These are phyloP conservation scores for Penicillium verhagenii DNA, from an alignment of 495 filamentous ascomycete genomes.

Conservation along the genomic window DNA sequence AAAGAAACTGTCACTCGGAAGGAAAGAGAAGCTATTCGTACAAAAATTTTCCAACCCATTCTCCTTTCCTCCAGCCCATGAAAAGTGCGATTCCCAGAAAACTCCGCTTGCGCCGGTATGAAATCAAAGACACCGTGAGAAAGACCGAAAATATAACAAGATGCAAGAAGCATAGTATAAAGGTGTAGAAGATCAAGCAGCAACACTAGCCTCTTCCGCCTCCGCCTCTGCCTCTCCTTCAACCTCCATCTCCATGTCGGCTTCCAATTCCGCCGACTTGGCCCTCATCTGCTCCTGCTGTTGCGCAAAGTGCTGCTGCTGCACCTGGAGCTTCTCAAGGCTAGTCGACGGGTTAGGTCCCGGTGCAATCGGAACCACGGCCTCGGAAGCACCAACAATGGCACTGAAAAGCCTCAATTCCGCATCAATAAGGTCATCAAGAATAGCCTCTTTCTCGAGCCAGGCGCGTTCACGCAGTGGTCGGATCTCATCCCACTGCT, in stretches of 20 bases:
- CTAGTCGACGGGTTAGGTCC: slow-evolving; percentile 20
- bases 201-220: slow-evolving; percentile 1
- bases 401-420: slow-evolving; percentile 48
- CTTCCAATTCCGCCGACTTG: slow-evolving; percentile 14
- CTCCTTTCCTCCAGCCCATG: background rate
- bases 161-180: background rate
- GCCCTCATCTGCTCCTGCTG: slow-evolving; percentile 25
- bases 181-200: background rate
- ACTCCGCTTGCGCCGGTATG: background rate
- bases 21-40: slow-evolving; percentile 22
- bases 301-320: slow-evolving; percentile 22
- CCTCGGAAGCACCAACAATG: slow-evolving; percentile 27
- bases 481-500: slow-evolving; percentile 64
- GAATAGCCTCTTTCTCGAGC: slow-evolving; percentile 73
- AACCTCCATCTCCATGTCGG: slow-evolving; percentile 11
- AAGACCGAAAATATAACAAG: background rate
- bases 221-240: slow-evolving; percentile 9
- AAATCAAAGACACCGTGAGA: background rate
- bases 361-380: slow-evolving; percentile 7
- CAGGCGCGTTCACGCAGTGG: slow-evolving; percentile 72
- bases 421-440: slow-evolving; percentile 59
- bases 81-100: background rate
- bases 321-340: slow-evolving; percentile 28
- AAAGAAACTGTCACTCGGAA: background rate
- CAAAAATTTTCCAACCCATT: slow-evolving; percentile 12